Percentiles rank a stretch among this genome's conserved stretches.
Conservation (phyloP, 2,329 filamentous ascomycete species). For the Bipolaris gigantea region DNA sequence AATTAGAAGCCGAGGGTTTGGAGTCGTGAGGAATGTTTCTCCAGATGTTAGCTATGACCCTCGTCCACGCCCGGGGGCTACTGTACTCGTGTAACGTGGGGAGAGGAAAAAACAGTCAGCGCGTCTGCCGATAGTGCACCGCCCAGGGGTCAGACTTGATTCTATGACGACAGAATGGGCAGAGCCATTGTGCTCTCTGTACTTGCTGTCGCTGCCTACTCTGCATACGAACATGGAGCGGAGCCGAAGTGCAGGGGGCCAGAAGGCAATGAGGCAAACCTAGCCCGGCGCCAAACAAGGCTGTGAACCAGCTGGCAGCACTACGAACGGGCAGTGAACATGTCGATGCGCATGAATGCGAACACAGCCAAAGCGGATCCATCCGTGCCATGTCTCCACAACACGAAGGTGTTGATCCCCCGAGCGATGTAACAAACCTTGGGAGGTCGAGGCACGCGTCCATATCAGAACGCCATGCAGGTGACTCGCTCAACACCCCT, state of each 20-base stretch:
- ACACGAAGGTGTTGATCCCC: not conserved
- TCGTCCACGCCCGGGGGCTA: not conserved
- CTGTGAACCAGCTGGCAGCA: not conserved
- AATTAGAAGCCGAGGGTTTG: not conserved
- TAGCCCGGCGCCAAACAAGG: not conserved
- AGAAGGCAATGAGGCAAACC: not conserved
- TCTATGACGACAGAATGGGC: not conserved
- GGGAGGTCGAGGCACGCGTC: not conserved
- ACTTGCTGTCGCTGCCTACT: too few species aligned
- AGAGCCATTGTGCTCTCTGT: not conserved
- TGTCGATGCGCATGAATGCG: not conserved
- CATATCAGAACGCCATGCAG: conserved; percentile 13
- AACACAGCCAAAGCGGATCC: not conserved
- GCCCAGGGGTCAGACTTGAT: not conserved
- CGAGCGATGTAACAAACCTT: not conserved
- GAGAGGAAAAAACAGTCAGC: conserved; percentile 25
- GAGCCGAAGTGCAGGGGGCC: conserved; percentile 3
- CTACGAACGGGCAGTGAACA: not conserved
- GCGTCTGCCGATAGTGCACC: conserved; percentile 6
- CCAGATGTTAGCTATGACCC: not conserved
- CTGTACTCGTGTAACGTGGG: conserved; percentile 8
- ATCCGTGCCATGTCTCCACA: not conserved
- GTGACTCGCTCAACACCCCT: conserved; percentile 4
- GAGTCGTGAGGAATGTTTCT: conserved; percentile 7
- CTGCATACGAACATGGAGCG: not conserved